Percentiles rank a stretch among this genome's conserved stretches.
Evolutionary conservation across 2,329 filamentous ascomycete species (phyloP).

Genomic region (Aspergillus tamarii): DNA sequence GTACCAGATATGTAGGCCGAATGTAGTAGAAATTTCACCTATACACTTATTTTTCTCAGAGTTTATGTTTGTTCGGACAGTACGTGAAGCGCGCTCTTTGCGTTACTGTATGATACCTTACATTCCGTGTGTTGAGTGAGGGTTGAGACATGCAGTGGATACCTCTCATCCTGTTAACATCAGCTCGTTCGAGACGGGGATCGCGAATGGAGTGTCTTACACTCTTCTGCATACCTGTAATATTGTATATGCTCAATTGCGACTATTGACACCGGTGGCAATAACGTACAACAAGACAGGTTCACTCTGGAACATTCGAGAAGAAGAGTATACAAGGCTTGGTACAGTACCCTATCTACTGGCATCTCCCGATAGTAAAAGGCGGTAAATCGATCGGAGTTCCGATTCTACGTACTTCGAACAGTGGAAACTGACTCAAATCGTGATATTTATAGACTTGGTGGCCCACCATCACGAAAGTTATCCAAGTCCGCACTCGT

Average conservation of each 20-base stretch:
- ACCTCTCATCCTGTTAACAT: background rate
- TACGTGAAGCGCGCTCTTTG: background rate
- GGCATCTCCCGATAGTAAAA: background rate
- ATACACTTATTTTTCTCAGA: background rate
- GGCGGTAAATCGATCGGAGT: background rate
- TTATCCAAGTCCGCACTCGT: background rate
- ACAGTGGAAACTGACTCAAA: constrained; percentile 1
- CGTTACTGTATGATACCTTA: constrained; percentile 1
- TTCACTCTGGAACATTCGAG: background rate
- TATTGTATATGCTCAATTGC: background rate
- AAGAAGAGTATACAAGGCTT: background rate
- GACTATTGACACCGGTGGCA: background rate
- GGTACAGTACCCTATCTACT: background rate
- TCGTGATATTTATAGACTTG: constrained; percentile 6
- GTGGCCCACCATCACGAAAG: background rate
- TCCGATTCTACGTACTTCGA: background rate
- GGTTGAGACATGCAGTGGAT: constrained; percentile 1
- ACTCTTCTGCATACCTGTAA: background rate
- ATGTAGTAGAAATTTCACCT: background rate
- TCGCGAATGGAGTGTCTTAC: background rate
- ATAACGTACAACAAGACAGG: background rate
- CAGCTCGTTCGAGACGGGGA: background rate
- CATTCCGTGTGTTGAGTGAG: background rate
- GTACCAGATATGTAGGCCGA: background rate
- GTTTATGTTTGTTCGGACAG: background rate